These are phyloP conservation scores for Aspergillus mulundensis DNA, from an alignment of 495 filamentous ascomycete genomes.

Conservation along the genomic window DNA sequence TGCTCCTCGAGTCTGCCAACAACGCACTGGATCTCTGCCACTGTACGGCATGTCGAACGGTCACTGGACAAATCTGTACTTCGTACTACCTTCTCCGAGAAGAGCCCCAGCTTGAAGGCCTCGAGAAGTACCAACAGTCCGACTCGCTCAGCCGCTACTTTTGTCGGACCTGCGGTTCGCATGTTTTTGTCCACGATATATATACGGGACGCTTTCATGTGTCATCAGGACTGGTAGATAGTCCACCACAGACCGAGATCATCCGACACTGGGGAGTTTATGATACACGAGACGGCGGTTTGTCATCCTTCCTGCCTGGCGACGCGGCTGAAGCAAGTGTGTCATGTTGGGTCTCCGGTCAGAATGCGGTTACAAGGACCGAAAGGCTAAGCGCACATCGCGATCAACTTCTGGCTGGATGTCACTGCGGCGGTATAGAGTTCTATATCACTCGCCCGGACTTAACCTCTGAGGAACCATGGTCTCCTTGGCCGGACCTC, in stretches of 20 bases:
- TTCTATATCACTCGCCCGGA: slow-evolving; percentile 44
- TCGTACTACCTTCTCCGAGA: slow-evolving; percentile 46
- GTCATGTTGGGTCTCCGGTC: slow-evolving; percentile 21
- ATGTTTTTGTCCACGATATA: slow-evolving; percentile 46
- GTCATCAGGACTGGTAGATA: slow-evolving; percentile 35
- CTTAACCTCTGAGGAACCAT: slow-evolving; percentile 32
- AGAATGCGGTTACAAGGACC: neutral
- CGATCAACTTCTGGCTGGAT: slow-evolving; percentile 29
- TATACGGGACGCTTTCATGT: slow-evolving; percentile 38
- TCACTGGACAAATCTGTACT: slow-evolving; percentile 54
- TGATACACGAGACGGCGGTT: slow-evolving; percentile 56
- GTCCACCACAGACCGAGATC: slow-evolving; percentile 32
- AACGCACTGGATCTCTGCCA: slow-evolving; percentile 54
- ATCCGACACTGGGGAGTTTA: slow-evolving; percentile 44
- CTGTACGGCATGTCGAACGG: slow-evolving; percentile 58
- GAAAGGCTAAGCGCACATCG: slow-evolving; percentile 2
- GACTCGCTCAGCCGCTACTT: slow-evolving; percentile 55
- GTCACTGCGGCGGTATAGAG: slow-evolving; percentile 41
- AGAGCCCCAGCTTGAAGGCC: slow-evolving; percentile 28
- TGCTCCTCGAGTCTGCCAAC: slow-evolving; percentile 31
- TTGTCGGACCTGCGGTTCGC: slow-evolving; percentile 65
- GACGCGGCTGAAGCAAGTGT: slow-evolving; percentile 8
- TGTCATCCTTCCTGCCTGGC: slow-evolving; percentile 45
- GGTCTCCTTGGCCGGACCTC: slow-evolving; percentile 52
- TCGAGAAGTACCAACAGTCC: slow-evolving; percentile 48